Evolutionary conservation across 495 filamentous ascomycete species (phyloP).

Genomic region (Penicillium silybi): DNA sequence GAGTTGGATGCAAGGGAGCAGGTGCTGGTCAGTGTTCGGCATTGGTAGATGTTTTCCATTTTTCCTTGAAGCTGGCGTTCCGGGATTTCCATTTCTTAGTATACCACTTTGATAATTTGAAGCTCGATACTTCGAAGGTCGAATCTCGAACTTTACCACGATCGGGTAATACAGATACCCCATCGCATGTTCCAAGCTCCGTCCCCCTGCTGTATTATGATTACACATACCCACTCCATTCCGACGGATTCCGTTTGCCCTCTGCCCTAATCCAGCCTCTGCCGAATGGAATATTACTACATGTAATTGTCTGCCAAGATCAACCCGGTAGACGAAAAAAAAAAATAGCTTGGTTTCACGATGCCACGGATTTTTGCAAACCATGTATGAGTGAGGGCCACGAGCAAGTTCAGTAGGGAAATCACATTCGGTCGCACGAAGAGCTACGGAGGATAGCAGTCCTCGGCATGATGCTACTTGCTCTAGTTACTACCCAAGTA

Average conservation of each 20-base stretch:
- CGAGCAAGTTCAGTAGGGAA: neutral
- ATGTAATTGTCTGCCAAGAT: neutral
- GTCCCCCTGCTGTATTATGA: conserved; percentile 14
- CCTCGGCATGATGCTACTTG: neutral
- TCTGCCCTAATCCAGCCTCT: conserved; percentile 28
- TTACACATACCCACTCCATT: conserved; percentile 23
- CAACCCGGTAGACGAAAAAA: neutral
- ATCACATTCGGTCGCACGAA: neutral
- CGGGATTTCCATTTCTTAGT: neutral
- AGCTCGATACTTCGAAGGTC: neutral
- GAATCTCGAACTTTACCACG: neutral
- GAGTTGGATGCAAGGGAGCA: conserved; percentile 36
- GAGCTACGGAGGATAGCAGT: neutral
- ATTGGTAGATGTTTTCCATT: conserved; percentile 31
- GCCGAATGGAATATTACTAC: conserved; percentile 4
- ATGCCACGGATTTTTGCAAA: neutral
- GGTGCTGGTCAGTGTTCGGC: conserved; percentile 41
- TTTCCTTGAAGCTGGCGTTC: neutral
- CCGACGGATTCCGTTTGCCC: conserved; percentile 30
- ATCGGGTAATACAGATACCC: conserved; percentile 7
- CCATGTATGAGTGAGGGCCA: neutral
- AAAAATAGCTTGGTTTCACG: neutral
- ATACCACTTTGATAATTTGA: neutral
- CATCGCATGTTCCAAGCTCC: conserved; percentile 9
- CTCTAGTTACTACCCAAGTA: neutral